phyloP scores from a whole-genome alignment of 257 asterid genomes.

The Primulina tabacum region DNA sequence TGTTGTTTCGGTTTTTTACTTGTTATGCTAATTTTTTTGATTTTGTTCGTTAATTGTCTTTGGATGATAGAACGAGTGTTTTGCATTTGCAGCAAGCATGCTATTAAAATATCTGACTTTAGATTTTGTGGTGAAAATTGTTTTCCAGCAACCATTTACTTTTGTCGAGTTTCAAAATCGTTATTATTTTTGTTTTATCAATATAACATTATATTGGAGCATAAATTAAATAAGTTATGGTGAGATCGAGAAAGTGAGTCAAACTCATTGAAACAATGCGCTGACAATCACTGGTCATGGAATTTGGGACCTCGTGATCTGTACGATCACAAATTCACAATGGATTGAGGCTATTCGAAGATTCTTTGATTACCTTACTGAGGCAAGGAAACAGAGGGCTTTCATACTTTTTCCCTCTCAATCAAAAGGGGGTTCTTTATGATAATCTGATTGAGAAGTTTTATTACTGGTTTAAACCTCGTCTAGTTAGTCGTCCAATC shows the following conservation, averaged over 20 bases:
- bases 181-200: too few relatives aligned
- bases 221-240: neutral
- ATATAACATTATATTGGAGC: neutral
- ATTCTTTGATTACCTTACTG: neutral
- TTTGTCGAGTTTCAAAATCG: neutral
- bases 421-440: neutral
- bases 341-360: neutral
- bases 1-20: neutral
- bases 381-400: neutral
- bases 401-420: neutral
- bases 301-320: neutral
- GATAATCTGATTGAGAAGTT: neutral
- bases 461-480: neutral
- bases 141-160: neutral
- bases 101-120: too few relatives aligned
- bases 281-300: neutral
- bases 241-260: neutral
- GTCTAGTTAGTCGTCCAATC: neutral
- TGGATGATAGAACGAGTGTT: conserved; percentile 1
- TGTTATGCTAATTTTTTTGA: conserved; percentile 2
- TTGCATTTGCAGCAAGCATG: neutral
- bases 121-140: neutral
- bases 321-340: neutral
- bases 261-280: too few relatives aligned
- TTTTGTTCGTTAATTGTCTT: conserved; percentile 4